A percentile compares a stretch with the other conserved stretches of the same genome.
These are phyloP conservation scores for Monosporozyma siamensis DNA, from an alignment of 805 yeast genomes.

Conservation along the genomic window DNA sequence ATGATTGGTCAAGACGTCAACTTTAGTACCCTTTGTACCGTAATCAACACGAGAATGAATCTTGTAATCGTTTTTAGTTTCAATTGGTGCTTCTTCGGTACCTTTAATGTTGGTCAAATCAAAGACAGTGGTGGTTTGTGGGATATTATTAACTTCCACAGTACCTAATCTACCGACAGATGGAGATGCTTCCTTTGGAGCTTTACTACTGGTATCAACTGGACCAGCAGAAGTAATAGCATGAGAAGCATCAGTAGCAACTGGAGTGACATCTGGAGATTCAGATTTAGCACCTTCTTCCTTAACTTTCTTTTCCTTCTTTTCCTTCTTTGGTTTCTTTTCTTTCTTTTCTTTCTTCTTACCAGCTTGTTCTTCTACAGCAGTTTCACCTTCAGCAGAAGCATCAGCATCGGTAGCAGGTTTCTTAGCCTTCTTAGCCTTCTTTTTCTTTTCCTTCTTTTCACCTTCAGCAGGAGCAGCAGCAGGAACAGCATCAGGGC, in stretches of 20 bases:
- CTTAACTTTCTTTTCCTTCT: constrained; percentile 3
- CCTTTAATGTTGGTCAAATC: constrained; percentile 8
- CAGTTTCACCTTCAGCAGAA: no score
- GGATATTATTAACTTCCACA: neutral
- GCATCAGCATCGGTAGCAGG: no score
- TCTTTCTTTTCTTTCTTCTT: constrained; percentile 3
- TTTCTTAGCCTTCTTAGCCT: constrained; percentile 4
- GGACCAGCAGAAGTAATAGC: neutral
- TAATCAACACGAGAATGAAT: constrained; percentile 14
- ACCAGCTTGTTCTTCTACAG: neutral
- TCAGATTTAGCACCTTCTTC: no score
- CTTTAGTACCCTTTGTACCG: constrained; percentile 19
- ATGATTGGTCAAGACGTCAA: constrained; percentile 19
- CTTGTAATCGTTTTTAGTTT: constrained; percentile 5
- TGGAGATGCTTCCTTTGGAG: neutral
- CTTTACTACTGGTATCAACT: neutral
- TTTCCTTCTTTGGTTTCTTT: constrained; percentile 2
- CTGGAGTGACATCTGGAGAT: neutral
- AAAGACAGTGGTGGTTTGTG: constrained; percentile 3
- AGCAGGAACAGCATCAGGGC: no score
- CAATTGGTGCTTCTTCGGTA: constrained; percentile 5
- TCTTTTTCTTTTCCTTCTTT: constrained; percentile 5
- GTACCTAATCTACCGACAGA: neutral
- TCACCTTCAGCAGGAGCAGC: neutral
- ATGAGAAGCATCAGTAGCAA: neutral